A percentile compares a stretch with the other conserved stretches of the same genome.
Conservation (phyloP, 2,329 filamentous ascomycete genomes). For the Nemania abortiva region DNA sequence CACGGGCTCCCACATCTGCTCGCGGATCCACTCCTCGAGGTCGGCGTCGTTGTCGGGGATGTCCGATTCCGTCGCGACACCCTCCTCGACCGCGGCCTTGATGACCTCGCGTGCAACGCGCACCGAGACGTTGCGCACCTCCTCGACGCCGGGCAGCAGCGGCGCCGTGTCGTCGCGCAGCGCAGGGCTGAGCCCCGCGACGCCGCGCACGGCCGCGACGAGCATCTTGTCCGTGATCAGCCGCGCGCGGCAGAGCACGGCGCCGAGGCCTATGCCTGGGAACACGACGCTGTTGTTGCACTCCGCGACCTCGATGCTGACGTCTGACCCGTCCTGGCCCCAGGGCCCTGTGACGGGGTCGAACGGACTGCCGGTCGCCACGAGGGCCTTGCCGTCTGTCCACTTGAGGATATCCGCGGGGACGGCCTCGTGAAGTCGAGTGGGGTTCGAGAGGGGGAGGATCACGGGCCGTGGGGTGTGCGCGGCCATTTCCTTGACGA, state of each 20-base stretch:
- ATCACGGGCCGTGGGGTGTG: conserved; percentile 80
- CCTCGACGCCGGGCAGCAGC: conserved; percentile 79
- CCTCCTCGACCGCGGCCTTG: conserved; percentile 75
- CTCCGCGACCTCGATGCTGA: conserved; percentile 71
- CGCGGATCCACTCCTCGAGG: conserved; percentile 77
- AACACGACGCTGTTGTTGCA: conserved; percentile 92
- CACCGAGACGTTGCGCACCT: conserved; percentile 81
- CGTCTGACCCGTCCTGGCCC: conserved; percentile 59
- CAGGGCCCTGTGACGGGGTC: conserved; percentile 74
- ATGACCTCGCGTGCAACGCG: conserved; percentile 83
- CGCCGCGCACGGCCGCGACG: conserved; percentile 80
- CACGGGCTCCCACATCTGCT: conserved; percentile 83
- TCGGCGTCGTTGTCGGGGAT: conserved; percentile 71
- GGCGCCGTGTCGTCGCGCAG: conserved; percentile 72
- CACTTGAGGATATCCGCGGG: conserved; percentile 81
- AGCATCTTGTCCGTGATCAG: conserved; percentile 82
- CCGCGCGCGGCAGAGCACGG: conserved; percentile 75
- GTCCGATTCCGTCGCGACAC: conserved; percentile 70
- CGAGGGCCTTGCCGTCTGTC: conserved; percentile 81
- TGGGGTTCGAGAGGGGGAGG: conserved; percentile 88
- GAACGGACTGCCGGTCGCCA: conserved; percentile 88
- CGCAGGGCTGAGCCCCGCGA: conserved; percentile 78
- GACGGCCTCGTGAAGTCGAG: conserved; percentile 82
- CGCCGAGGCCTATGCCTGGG: conserved; percentile 85
- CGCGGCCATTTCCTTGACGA: conserved; percentile 80